Evolutionary conservation across 1,284 basidiomycete genomes (phyloP), one percentile per base, ranked within the genome.

Genomic region (Hymenochaete sp.): DNA sequence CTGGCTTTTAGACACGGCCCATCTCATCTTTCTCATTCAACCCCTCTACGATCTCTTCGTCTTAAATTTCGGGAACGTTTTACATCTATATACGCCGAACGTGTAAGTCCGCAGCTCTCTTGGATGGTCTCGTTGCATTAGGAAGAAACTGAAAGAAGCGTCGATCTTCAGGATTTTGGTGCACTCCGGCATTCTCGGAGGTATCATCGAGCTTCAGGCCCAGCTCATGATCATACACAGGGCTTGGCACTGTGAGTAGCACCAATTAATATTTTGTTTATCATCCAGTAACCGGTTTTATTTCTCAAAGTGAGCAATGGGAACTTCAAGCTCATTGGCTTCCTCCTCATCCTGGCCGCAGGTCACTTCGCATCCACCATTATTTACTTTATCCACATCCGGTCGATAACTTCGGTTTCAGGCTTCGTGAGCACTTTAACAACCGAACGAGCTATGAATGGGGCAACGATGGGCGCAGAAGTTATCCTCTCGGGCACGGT

Each of bases 401-500:
- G 19, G 16, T 4, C 14, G 4, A 32, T 39, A 13, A 36, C 28
- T 6, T 9, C 19, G 16, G 11, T 41, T 14, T 19, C 22, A 2
- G 10, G 13, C 9, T 8, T 33, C 9, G 29, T 10, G 31, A 16
- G 7, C 3, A 24, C 33, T 16, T n/a, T 11, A 4, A 25, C 9
- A 3, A 4, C 41, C 3, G 27, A 31, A 28, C 36, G 26, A n/a
- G 24, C 35, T 2, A 5, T 35, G 11, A 41, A 25, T 32, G 32
- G 27, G 13, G 16, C 41, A 10, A 18, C 28, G 1, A 27, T 35
- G 4, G 24, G 49, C 11, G 40, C 32, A 18, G 51, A 52, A n/a
- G 11, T 39, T 14, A 14, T 32, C 6, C 49, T 52, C 21, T 41
- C 51, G 11, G 44, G 25, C 18, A 11, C 38, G 3, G 13, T 52